Evolutionary conservation across 1,284 basidiomycete genomes (phyloP).

Genomic region (Rhodotorula sp.): DNA sequence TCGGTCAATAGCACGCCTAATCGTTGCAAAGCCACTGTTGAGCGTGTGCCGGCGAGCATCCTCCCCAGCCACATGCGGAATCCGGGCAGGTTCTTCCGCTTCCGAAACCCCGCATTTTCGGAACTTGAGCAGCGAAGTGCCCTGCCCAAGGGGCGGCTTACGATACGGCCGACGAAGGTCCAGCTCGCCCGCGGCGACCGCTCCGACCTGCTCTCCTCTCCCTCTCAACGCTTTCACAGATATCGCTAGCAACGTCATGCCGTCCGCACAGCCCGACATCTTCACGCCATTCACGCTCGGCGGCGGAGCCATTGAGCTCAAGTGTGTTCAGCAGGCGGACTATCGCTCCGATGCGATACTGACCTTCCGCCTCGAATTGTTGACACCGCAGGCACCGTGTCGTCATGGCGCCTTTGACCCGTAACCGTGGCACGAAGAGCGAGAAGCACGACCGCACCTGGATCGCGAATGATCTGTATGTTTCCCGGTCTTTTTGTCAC

Average conservation of each 20-base stretch:
- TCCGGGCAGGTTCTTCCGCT: no score
- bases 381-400: constrained; percentile 39
- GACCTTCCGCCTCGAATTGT: background rate
- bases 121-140: no score
- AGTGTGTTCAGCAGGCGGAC: background rate
- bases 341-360: background rate
- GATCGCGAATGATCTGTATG: constrained; percentile 9
- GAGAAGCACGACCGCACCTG: constrained; percentile 2
- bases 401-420: constrained; percentile 58
- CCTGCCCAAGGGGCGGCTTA: no score
- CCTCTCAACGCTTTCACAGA: background rate
- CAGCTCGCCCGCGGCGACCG: no score
- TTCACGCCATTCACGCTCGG: constrained; percentile 3
- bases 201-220: background rate
- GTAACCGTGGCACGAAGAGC: constrained; percentile 47
- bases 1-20: no score
- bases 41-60: no score
- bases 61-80: no score
- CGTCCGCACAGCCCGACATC: constrained; percentile 1
- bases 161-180: no score
- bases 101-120: no score
- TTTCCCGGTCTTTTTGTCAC: constrained; percentile 40
- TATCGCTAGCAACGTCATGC: background rate
- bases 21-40: no score
- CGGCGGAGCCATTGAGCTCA: constrained; percentile 9